Evolutionary conservation across 2,329 filamentous ascomycete species (phyloP), one percentile per base, ranked within the genome.

Genomic region (Polychaeton citri): DNA sequence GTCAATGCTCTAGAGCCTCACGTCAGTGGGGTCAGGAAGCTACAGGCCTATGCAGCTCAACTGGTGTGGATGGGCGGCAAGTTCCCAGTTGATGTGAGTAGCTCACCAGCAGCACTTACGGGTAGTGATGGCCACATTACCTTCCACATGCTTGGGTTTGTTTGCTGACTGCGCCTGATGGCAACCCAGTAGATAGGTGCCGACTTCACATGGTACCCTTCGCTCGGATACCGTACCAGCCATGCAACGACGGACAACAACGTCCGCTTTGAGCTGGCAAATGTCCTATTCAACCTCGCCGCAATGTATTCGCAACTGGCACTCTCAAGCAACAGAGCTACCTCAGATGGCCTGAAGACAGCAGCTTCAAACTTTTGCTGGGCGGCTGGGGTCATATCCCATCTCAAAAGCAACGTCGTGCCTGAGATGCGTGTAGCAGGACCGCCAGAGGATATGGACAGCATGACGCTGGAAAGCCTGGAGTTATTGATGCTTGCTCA

Each of bases 151-250:
- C 2, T 6, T n/a, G 20, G 30, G 28, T 21, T 18, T 18, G 21
- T 28, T 17, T 6, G 15, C 39, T 37, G 30, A 38, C 31, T n/a
- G 30, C n/a, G n/a, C n/a, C n/a, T n/a, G n/a, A n/a, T n/a, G n/a
- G n/a, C n/a, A n/a, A n/a, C n/a, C n/a, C n/a, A n/a, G 35, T 43
- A 87, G 81, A 84, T 94, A 46, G 90, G 90, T 15, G 84, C 86
- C 41, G 86, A 96, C 40, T 98, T 98, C 52, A 81, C 83, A 2
- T 98, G 90, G 90, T 95, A 93, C 63, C 84, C 87, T 9, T 80
- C 88, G 3, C 66, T 96, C 38, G 90, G 88, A 35, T 95, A 94
- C 43, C 39, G 49, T 34, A 41, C 45, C 13, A 44, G 41, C 21
- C 41, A 43, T 38, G 43, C 49, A 2, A 45, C 50, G 17, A 52